Evolutionary conservation across 768 basidiomycete genomes (phyloP).

Genomic region (Rhodotorula graminis): DNA sequence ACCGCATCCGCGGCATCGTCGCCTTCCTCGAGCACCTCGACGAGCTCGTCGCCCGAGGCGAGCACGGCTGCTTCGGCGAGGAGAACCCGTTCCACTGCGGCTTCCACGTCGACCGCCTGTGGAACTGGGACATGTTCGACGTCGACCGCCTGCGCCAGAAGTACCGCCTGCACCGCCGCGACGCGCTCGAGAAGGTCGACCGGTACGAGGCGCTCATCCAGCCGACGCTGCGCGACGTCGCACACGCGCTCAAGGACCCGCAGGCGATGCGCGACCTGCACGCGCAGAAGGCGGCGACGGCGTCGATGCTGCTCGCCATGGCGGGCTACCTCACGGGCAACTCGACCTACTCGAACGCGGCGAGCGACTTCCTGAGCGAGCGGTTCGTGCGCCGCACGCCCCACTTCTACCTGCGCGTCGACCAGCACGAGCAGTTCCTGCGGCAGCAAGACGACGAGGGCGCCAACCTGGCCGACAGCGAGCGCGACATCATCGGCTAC

Average conservation of each 20-base stretch:
- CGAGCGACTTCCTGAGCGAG: slow-evolving; percentile 29
- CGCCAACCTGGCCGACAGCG: not conserved
- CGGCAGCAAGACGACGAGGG: slow-evolving; percentile 7
- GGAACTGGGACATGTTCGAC: slow-evolving; percentile 38
- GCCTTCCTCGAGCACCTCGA: slow-evolving; percentile 43
- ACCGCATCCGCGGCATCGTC: slow-evolving; percentile 43
- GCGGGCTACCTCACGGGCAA: slow-evolving; percentile 39
- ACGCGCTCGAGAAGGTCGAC: slow-evolving; percentile 30
- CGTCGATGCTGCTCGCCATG: slow-evolving; percentile 38
- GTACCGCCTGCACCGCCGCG: slow-evolving; percentile 19
- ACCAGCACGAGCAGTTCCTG: slow-evolving; percentile 21
- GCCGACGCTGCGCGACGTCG: slow-evolving; percentile 1
- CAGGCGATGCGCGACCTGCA: not conserved
- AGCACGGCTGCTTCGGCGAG: slow-evolving; percentile 23
- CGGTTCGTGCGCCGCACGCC: slow-evolving; percentile 36
- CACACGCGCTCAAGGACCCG: not conserved
- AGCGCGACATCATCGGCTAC: slow-evolving; percentile 22
- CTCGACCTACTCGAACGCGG: slow-evolving; percentile 20
- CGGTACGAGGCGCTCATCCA: slow-evolving; percentile 23
- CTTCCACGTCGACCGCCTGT: slow-evolving; percentile 30
- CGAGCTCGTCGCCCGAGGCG: slow-evolving; percentile 37
- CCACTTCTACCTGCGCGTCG: slow-evolving; percentile 22
- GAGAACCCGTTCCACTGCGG: slow-evolving; percentile 33
- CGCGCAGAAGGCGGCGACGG: slow-evolving; percentile 29
- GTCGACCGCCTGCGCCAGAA: slow-evolving; percentile 33